These are phyloP conservation scores for Datisca glomerata DNA, from an alignment of 306 rosid genomes.

Conservation along the genomic window DNA sequence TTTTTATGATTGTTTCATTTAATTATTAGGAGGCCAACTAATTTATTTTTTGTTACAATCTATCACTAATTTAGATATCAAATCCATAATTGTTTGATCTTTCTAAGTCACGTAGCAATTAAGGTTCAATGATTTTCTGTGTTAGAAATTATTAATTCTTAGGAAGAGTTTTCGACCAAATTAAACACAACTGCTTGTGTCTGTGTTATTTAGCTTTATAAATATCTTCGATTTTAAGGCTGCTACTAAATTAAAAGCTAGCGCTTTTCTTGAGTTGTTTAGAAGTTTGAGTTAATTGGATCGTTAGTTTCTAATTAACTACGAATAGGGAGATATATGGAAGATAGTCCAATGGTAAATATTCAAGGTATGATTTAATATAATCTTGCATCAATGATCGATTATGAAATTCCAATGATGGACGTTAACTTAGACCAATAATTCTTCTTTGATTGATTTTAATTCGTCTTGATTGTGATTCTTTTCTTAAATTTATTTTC, in stretches of 20 bases:
- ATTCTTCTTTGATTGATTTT: too few relatives aligned
- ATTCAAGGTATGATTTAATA: too few relatives aligned
- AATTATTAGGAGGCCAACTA: slow-evolving; percentile 1
- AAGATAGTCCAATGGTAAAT: too few relatives aligned
- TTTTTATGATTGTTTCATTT: not conserved
- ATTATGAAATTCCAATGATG: too few relatives aligned
- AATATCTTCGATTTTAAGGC: not conserved
- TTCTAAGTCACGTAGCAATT: not conserved
- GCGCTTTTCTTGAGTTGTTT: not conserved
- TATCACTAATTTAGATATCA: not conserved
- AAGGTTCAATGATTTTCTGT: not conserved
- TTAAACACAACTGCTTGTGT: slow-evolving; percentile 1
- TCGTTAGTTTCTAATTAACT: too few relatives aligned
- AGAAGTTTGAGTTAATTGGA: not conserved
- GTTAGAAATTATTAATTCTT: not conserved
- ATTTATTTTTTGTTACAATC: not conserved
- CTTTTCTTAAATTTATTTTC: too few relatives aligned
- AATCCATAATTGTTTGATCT: slow-evolving; percentile 1
- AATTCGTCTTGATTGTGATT: too few relatives aligned
- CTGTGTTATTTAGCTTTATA: not conserved
- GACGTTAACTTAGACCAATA: too few relatives aligned
- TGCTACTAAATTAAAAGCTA: not conserved
- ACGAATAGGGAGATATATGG: too few relatives aligned
- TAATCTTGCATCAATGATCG: too few relatives aligned
- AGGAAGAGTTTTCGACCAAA: slow-evolving; percentile 1